Evolutionary conservation across 225 moss, liverwort and hornwort genomes (phyloP), one percentile per base, ranked within the genome.

Genomic region (Marchantia polymorpha): DNA sequence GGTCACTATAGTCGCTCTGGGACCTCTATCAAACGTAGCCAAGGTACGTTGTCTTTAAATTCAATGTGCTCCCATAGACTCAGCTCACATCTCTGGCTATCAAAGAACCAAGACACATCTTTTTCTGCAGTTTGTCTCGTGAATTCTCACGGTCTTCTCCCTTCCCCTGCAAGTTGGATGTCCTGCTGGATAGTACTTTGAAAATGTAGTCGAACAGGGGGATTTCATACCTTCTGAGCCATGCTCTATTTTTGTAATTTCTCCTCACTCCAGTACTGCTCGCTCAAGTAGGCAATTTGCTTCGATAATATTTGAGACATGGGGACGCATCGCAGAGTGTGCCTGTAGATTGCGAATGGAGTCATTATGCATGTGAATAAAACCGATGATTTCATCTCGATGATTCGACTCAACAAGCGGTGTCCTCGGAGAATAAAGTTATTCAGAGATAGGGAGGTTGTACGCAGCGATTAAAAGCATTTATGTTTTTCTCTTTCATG

Each of bases 1-100:
- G 83, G 76, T 99, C 55, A 99, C 91, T 67, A 80, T 99, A 52
- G 99, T 99, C 80, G 99, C 99, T 60, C 74, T 99, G 75, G 99
- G 95, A 67, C 95, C 99, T 68, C 80, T 99, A 39, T 92, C 99
- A 30, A 99, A 99, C 78, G 79, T 99, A 83, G 99, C 92, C 0
- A 92, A 91, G 95, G 99, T 92, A 87, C 11, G 17, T 13, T 53
- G 23, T 54, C 69, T 26, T 12, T 27, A 27, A 10, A 25, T 12
- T 29, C 10, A 3, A 16, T 39, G 0, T 30, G 13, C 29, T 75
- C 16, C 55, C n/a, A 10, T 9, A n/a, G 52, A 15, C n/a, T 73
- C 29, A 20, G 50, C 31, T 69, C 46, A 16, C 69, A 8, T 8
- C 8, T 69, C 39, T 39, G 39, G 69, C 16, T 10, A 4, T 69